phyloP scores from a whole-genome alignment of 352 stramenopile genomes.

The Pythium periplocum region DNA sequence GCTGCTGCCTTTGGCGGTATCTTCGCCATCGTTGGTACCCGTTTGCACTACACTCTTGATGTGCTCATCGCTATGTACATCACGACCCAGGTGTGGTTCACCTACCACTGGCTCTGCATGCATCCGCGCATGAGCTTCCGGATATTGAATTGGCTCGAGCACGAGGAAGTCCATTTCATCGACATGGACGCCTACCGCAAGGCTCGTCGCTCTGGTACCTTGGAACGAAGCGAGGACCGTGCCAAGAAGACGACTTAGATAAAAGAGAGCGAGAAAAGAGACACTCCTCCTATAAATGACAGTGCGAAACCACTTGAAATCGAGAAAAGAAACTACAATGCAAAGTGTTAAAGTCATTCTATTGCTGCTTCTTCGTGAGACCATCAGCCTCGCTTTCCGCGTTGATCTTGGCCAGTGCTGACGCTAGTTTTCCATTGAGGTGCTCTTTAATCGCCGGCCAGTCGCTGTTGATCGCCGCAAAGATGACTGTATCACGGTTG shows the following conservation, averaged over 20 bases:
- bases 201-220: slow-evolving; percentile 50
- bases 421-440: slow-evolving; percentile 21
- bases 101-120: slow-evolving; percentile 76
- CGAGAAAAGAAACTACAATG: too few relatives aligned
- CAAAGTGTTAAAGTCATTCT: slow-evolving; percentile 13
- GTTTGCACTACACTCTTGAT: slow-evolving; percentile 84
- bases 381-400: slow-evolving; percentile 5
- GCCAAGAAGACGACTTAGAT: too few relatives aligned
- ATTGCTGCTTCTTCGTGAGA: slow-evolving; percentile 33
- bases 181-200: slow-evolving; percentile 77
- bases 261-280: too few relatives aligned
- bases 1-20: slow-evolving; percentile 47
- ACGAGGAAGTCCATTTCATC: slow-evolving; percentile 76
- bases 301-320: too few relatives aligned
- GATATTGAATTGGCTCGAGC: slow-evolving; percentile 77
- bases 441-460: slow-evolving; percentile 70
- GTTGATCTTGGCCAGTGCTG: slow-evolving; percentile 3
- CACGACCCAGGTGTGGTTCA: slow-evolving; percentile 78
- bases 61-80: slow-evolving; percentile 87
- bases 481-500: slow-evolving; percentile 84
- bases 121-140: slow-evolving; percentile 55
- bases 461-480: slow-evolving; percentile 85
- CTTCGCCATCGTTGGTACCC: slow-evolving; percentile 84
- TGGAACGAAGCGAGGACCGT: slow-evolving; percentile 2
- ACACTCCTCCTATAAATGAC: too few relatives aligned